Evolutionary conservation across 2,329 filamentous ascomycete species (phyloP), one percentile per base, ranked within the genome.

Genomic region (Ceratocystis ficicola): DNA sequence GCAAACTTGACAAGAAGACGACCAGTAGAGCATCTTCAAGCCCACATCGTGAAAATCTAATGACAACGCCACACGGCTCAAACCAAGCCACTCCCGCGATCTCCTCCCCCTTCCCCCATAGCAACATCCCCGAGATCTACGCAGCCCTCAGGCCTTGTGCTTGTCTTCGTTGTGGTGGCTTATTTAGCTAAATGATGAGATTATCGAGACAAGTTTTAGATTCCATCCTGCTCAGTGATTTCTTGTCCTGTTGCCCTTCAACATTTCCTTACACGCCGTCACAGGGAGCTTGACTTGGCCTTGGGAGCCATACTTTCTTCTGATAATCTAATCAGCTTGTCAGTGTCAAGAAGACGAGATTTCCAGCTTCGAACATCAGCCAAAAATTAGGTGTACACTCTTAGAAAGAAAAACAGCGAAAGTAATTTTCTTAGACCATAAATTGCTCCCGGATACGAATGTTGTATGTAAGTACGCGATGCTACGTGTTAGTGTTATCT

Each of bases 71-170:
- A 59, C 55, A 59, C 7, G 22, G 28, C 17, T 59, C 32, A n/a
- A 25, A 25, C 3, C 55, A 59, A 36, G 28, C 55, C 55, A 59
- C 55, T 59, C 55, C 28, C 55, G 28, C n/a, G 55, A 59, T 59
- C n/a, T 36, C 25, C 48, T 22, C n/a, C 3, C 48, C 7, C 48
- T 52, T 25, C 22, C 12, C 25, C 30, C 5, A 30, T 59, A 59
- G 55, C 30, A 17, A 32, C 25, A 32, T 22, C 55, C 55, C 20
- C 55, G 15, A 32, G 55, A 32, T 36, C 32, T n/a, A 30, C 25
- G 30, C 48, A 52, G 36, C 36, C 36, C 36, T 41, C 36, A 41
- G 36, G 36, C 36, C 12, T 22, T 22, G 2, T 7, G 12, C 22
- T 52, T 52, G 48, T 15, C 48, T 52, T 52, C 48, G 15, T 52